phyloP scores from a whole-genome alignment of 441 rosid genomes.

The Codiaeum variegatum region DNA sequence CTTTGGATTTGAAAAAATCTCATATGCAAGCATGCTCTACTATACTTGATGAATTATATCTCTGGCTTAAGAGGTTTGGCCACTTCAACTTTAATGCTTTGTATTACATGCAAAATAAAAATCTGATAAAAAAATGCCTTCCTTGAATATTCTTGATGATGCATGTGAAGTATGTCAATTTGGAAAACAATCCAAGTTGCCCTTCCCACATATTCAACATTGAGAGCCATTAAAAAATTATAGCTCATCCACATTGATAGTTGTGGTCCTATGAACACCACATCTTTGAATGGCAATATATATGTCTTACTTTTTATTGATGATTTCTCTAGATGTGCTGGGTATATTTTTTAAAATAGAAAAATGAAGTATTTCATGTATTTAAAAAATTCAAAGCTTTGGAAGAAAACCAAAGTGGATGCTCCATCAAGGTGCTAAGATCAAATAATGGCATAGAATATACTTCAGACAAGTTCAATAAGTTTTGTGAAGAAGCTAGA shows the following conservation, averaged over 20 bases:
- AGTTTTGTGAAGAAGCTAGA: neutral
- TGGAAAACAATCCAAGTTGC: neutral
- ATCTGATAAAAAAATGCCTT: neutral
- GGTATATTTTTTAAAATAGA: neutral
- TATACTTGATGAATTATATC: neutral
- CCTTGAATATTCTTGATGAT: neutral
- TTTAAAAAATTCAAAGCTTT: neutral
- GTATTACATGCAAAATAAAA: neutral
- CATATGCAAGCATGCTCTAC: neutral
- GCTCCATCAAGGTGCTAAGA: neutral
- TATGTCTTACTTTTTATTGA: neutral
- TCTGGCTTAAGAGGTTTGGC: neutral
- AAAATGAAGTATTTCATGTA: no score
- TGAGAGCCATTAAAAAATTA: neutral
- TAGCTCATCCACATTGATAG: neutral
- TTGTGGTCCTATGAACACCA: neutral
- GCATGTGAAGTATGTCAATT: neutral
- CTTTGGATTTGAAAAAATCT: neutral
- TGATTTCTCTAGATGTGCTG: neutral
- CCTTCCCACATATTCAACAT: neutral
- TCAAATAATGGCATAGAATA: neutral
- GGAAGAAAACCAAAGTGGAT: neutral
- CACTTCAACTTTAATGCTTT: neutral
- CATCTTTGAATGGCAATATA: neutral
- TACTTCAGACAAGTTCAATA: neutral